These are phyloP conservation scores for Epichloe uncinata DNA, from an alignment of 2,329 filamentous ascomycete species.

Conservation along the genomic window DNA sequence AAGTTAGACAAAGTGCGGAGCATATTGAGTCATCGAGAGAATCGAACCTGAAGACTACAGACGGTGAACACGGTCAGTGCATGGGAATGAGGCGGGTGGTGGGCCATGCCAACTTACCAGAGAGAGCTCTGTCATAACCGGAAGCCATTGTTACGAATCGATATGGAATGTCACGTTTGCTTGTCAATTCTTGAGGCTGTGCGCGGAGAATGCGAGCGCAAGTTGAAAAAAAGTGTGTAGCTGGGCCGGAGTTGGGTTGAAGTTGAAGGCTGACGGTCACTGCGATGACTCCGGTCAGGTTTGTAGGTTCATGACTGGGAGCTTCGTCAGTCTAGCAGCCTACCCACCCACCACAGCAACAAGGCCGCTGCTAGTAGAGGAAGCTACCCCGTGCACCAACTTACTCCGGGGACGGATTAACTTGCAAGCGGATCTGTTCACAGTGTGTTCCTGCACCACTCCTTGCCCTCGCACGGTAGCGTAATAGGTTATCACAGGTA, in stretches of 20 bases:
- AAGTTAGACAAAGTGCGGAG: slow-evolving; percentile 28
- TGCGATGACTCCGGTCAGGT: not conserved
- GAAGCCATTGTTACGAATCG: slow-evolving; percentile 51
- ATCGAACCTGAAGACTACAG: slow-evolving; percentile 67
- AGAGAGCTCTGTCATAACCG: slow-evolving; percentile 97
- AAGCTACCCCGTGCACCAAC: not conserved
- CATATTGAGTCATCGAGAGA: not conserved
- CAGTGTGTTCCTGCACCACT: not conserved
- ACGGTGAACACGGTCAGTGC: slow-evolving; percentile 24
- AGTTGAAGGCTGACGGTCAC: not conserved
- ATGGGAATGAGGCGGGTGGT: not conserved
- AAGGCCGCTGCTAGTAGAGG: not conserved
- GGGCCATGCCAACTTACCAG: slow-evolving; percentile 51
- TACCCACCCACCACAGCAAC: slow-evolving; percentile 15
- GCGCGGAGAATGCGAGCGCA: not conserved
- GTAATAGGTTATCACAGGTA: too few relatives aligned
- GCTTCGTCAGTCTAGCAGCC: slow-evolving; percentile 29
- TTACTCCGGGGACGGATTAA: slow-evolving; percentile 2
- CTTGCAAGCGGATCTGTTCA: not conserved
- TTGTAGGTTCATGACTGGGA: slow-evolving; percentile 9
- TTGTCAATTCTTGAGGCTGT: not conserved
- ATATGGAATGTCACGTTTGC: not conserved
- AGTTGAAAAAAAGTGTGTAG: not conserved
- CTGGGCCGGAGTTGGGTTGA: slow-evolving; percentile 3
- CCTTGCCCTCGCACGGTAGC: too few relatives aligned